phyloP scores from a whole-genome alignment of 2,329 filamentous ascomycete species.

The Nemania sp. region DNA sequence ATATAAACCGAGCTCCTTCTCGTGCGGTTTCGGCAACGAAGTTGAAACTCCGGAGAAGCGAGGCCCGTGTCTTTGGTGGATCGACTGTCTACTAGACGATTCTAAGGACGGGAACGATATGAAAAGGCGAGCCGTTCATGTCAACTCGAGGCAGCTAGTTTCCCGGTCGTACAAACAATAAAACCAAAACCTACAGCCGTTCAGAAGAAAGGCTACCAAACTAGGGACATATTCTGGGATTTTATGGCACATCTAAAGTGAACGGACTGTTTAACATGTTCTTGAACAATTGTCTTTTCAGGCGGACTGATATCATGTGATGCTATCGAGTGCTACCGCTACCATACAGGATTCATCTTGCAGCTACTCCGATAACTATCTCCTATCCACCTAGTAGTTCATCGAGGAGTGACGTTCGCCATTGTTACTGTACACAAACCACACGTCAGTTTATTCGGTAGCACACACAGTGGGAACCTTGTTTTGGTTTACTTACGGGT shows the following conservation, averaged over 20 bases:
- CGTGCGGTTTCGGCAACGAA: not conserved
- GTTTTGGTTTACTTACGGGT: constrained; percentile 62
- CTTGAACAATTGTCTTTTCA: not conserved
- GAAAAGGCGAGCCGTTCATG: not conserved
- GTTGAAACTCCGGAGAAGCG: not conserved
- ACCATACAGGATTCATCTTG: not conserved
- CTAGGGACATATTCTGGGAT: not conserved
- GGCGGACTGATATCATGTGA: not conserved
- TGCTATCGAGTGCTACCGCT: not conserved
- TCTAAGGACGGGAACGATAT: too few species aligned
- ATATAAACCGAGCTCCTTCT: constrained; percentile 24
- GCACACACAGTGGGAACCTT: not conserved
- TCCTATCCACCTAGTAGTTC: constrained; percentile 30
- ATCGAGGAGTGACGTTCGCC: constrained; percentile 27
- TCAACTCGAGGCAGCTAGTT: not conserved
- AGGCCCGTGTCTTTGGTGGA: not conserved
- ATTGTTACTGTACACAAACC: constrained; percentile 13
- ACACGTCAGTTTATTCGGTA: constrained; percentile 7
- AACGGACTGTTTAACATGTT: not conserved
- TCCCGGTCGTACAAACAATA: not conserved
- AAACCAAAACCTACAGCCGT: not conserved
- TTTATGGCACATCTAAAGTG: not conserved
- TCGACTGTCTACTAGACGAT: not conserved
- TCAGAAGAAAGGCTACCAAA: not conserved
- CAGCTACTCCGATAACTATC: not conserved